Conservation (phyloP, 331 rosid genomes). For the Arachis monticola region DNA sequence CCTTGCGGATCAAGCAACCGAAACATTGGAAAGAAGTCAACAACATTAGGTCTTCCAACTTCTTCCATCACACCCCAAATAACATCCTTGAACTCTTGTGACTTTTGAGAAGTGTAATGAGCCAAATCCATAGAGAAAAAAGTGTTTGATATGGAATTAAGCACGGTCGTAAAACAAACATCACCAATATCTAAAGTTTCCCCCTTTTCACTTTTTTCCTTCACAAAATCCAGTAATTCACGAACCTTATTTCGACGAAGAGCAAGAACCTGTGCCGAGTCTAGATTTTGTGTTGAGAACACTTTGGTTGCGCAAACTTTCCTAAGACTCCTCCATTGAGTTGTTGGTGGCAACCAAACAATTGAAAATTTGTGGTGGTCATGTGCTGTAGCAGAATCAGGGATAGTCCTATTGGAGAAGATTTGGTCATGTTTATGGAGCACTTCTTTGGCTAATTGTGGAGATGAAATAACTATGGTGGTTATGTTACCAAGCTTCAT, state of each 20-base stretch:
- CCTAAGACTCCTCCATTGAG: constrained; percentile 30
- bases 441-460: constrained; percentile 28
- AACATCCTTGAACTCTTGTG: constrained; percentile 34
- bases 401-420: constrained; percentile 4
- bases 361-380: constrained; percentile 12
- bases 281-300: constrained; percentile 32
- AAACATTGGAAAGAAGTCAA: constrained; percentile 33
- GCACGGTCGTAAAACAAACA: constrained; percentile 16
- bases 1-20: constrained; percentile 27
- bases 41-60: constrained; percentile 38
- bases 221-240: constrained; percentile 26
- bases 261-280: background rate
- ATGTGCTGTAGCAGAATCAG: background rate
- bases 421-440: background rate
- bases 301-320: constrained; percentile 30
- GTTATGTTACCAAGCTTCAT: constrained; percentile 27
- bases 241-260: constrained; percentile 16
- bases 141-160: constrained; percentile 37
- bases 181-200: constrained; percentile 35
- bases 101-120: constrained; percentile 1
- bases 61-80: constrained; percentile 32
- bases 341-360: background rate
- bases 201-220: background rate
- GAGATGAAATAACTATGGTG: constrained; percentile 41
- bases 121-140: constrained; percentile 31